Conservation (phyloP, 1,284 basidiomycete species). For the Cutaneotrichosporon sp. region DNA sequence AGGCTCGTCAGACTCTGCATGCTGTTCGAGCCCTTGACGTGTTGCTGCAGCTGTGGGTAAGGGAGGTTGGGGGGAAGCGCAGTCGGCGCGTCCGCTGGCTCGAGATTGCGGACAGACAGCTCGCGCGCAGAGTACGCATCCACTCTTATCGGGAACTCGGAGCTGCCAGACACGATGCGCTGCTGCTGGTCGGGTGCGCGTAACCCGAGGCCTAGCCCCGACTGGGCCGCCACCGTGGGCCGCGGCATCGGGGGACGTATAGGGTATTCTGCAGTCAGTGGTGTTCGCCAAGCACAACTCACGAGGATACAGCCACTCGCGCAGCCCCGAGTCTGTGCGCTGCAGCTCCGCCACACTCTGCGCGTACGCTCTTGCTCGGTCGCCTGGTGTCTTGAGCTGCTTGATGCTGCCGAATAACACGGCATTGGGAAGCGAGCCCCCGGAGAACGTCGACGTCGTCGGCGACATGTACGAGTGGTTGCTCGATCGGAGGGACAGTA, state of each 20-base stretch:
- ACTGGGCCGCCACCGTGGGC: conserved; percentile 5
- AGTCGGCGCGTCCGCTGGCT: conserved; percentile 44
- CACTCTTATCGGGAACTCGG: conserved; percentile 50
- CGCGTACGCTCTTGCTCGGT: conserved; percentile 74
- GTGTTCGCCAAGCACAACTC: conserved; percentile 27
- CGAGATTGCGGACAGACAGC: conserved; percentile 43
- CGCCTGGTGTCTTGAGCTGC: conserved; percentile 62
- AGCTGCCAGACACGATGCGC: conserved; percentile 45
- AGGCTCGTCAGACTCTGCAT: conserved; percentile 36
- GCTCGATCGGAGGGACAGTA: conserved; percentile 32
- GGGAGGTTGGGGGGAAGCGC: conserved; percentile 64
- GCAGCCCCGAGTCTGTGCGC: conserved; percentile 71
- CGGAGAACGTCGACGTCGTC: conserved; percentile 22
- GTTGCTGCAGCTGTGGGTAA: conserved; percentile 62
- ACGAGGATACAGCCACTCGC: conserved; percentile 72
- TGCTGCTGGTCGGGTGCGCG: conserved; percentile 12
- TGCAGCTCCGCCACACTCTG: conserved; percentile 79
- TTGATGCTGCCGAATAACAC: conserved; percentile 72
- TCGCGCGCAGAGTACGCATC: conserved; percentile 50
- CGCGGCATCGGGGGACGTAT: background rate
- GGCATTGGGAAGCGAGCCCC: conserved; percentile 64
- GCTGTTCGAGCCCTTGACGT: conserved; percentile 21
- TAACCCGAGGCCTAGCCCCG: conserved; percentile 12
- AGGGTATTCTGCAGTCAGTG: conserved; percentile 15
- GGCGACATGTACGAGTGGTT: conserved; percentile 34